phyloP scores from a whole-genome alignment of 2,329 filamentous ascomycete species.

The Orbilia brochopaga region DNA sequence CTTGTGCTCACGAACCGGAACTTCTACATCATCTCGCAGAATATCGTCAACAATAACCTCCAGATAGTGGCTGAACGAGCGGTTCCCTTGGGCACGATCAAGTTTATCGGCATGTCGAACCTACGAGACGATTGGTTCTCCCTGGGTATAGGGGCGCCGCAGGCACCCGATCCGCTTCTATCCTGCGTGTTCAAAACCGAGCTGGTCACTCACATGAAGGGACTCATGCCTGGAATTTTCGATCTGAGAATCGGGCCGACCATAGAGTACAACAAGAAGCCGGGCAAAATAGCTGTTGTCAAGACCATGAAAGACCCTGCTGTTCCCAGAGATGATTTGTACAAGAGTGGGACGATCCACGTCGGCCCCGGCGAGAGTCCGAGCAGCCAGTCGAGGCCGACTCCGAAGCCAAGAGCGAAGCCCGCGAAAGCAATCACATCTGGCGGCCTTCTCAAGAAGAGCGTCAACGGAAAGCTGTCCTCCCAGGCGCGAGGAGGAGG shows the following conservation, averaged over 20 bases:
- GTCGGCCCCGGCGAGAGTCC: constrained; percentile 83
- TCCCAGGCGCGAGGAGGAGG: constrained; percentile 59
- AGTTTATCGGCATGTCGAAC: constrained; percentile 80
- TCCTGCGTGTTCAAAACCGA: constrained; percentile 97
- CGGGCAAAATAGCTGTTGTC: constrained; percentile 84
- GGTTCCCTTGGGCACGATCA: constrained; percentile 84
- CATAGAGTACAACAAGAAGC: constrained; percentile 98
- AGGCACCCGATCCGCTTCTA: constrained; percentile 90
- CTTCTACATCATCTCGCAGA: constrained; percentile 87
- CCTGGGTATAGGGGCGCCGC: constrained; percentile 82
- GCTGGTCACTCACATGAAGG: constrained; percentile 88
- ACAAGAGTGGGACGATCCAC: constrained; percentile 92
- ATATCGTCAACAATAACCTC: constrained; percentile 78
- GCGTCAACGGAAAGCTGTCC: constrained; percentile 78
- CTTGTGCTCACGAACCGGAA: constrained; percentile 83
- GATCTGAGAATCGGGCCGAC: constrained; percentile 80
- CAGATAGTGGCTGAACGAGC: constrained; percentile 81
- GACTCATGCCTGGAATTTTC: constrained; percentile 76
- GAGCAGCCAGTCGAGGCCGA: constrained; percentile 80
- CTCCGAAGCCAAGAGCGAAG: constrained; percentile 83
- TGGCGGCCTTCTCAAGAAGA: constrained; percentile 88
- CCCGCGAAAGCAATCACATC: constrained; percentile 88
- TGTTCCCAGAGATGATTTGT: constrained; percentile 74
- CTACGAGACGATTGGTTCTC: constrained; percentile 97
- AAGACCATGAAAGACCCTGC: constrained; percentile 89